Conservation (phyloP, 208 protist genomes). For the Leishmania turanica region DNA sequence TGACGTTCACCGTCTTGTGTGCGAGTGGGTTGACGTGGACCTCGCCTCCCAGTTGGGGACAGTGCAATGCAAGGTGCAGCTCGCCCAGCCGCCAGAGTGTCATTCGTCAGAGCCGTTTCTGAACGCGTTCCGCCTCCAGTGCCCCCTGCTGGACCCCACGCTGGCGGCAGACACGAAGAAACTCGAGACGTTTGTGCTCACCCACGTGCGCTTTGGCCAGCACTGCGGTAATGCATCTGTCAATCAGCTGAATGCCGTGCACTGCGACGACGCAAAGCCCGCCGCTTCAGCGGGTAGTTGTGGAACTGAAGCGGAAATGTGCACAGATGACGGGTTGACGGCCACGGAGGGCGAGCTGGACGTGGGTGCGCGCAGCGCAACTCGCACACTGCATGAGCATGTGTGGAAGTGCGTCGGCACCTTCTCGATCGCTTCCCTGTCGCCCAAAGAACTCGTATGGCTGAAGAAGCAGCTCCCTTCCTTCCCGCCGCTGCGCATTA, state of each 20-base stretch:
- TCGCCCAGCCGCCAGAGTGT: slow-evolving; percentile 71
- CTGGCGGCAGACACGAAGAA: slow-evolving; percentile 42
- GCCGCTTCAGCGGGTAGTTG: not conserved
- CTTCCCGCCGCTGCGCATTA: slow-evolving; percentile 55
- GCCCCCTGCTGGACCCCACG: slow-evolving; percentile 49
- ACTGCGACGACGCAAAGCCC: not conserved
- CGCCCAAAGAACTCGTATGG: slow-evolving; percentile 63
- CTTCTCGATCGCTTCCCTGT: slow-evolving; percentile 38
- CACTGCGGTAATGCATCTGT: slow-evolving; percentile 20
- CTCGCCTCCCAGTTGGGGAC: slow-evolving; percentile 47
- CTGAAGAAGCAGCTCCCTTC: slow-evolving; percentile 47
- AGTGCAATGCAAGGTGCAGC: slow-evolving; percentile 34
- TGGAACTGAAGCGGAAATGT: not conserved
- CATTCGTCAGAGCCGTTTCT: slow-evolving; percentile 63
- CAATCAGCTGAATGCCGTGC: slow-evolving; percentile 21
- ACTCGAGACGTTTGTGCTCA: slow-evolving; percentile 74
- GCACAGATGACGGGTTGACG: not conserved
- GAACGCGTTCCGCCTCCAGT: slow-evolving; percentile 37
- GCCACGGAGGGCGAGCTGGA: not conserved
- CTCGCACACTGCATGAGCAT: slow-evolving; percentile 7
- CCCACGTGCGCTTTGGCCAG: slow-evolving; percentile 48
- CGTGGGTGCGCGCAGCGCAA: not conserved
- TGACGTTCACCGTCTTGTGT: slow-evolving; percentile 40
- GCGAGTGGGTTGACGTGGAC: slow-evolving; percentile 54
- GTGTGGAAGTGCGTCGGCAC: slow-evolving; percentile 42